Percentiles rank a stretch among this genome's conserved stretches.
Evolutionary conservation across 345 rosid species (phyloP).

Genomic region (Brassica nigra): DNA sequence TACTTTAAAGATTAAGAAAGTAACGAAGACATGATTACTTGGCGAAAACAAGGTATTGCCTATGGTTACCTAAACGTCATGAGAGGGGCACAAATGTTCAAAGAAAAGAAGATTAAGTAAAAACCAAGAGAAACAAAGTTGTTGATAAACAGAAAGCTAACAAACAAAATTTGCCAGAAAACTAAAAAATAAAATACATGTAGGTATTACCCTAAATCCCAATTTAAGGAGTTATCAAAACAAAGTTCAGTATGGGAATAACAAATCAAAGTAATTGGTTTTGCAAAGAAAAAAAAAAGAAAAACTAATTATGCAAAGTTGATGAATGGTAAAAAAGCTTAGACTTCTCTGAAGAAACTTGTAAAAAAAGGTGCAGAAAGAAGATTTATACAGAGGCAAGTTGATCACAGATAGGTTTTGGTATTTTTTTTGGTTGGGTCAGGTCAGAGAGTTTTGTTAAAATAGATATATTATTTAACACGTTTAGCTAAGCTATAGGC

Average conservation of each 20-base stretch:
- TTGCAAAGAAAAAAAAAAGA: background rate
- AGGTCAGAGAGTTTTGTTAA: constrained; percentile 28
- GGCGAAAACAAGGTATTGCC: background rate
- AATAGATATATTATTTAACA: constrained; percentile 19
- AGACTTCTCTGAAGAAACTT: background rate
- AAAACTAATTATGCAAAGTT: constrained; percentile 5
- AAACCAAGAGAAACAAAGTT: background rate
- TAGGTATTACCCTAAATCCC: constrained; percentile 16
- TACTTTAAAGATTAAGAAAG: background rate
- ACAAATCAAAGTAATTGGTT: background rate
- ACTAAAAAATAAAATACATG: background rate
- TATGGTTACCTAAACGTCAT: too few species aligned
- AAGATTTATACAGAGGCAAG: constrained; percentile 29
- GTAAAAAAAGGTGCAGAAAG: background rate
- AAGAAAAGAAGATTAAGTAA: background rate
- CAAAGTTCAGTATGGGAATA: background rate
- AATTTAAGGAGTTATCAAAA: constrained; percentile 8
- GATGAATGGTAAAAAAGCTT: constrained; percentile 6
- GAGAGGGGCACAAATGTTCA: constrained; percentile 18
- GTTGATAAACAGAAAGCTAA: background rate
- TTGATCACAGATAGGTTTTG: constrained; percentile 32
- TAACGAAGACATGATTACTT: constrained; percentile 18
- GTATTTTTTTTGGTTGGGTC: constrained; percentile 30
- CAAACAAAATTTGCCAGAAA: background rate
- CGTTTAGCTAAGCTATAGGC: constrained; percentile 20